Percentiles rank a stretch among this genome's conserved stretches.
Conservation (phyloP, 139 green algal genomes). For the Coccomyxa sp. region DNA sequence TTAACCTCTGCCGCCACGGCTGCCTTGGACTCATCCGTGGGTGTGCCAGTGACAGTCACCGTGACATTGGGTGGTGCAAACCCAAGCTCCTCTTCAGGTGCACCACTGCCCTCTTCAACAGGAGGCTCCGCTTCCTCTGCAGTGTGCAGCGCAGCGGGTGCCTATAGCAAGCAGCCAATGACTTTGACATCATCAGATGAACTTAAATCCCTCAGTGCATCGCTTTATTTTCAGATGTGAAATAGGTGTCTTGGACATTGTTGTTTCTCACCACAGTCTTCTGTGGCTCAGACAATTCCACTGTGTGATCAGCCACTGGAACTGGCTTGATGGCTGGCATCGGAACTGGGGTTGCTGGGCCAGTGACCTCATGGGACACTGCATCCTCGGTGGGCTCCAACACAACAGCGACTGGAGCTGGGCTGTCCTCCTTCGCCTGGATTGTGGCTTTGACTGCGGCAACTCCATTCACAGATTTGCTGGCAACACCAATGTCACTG, state of each 20-base stretch:
- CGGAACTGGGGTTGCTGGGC: not conserved
- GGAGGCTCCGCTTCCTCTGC: not conserved
- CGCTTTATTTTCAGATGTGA: not conserved
- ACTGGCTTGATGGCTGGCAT: not conserved
- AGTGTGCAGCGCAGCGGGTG: not conserved
- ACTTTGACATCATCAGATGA: too few relatives aligned
- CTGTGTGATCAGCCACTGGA: not conserved
- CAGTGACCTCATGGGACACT: not conserved
- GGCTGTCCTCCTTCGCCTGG: not conserved
- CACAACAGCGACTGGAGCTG: not conserved
- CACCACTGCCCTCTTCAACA: not conserved
- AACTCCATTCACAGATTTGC: not conserved
- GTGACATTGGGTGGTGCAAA: not conserved
- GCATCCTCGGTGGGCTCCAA: not conserved
- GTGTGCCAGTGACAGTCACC: not conserved
- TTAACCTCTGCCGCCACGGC: too few relatives aligned
- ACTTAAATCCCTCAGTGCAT: too few relatives aligned
- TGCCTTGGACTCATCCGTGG: too few relatives aligned
- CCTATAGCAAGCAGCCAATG: not conserved
- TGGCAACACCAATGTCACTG: not conserved
- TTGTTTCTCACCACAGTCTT: too few relatives aligned
- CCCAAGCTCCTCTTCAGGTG: not conserved
- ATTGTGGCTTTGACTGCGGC: not conserved
- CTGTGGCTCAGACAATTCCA: not conserved
- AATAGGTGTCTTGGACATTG: not conserved